phyloP scores from a whole-genome alignment of 2,329 filamentous ascomycete genomes.

The Colletotrichum sansevieriae region DNA sequence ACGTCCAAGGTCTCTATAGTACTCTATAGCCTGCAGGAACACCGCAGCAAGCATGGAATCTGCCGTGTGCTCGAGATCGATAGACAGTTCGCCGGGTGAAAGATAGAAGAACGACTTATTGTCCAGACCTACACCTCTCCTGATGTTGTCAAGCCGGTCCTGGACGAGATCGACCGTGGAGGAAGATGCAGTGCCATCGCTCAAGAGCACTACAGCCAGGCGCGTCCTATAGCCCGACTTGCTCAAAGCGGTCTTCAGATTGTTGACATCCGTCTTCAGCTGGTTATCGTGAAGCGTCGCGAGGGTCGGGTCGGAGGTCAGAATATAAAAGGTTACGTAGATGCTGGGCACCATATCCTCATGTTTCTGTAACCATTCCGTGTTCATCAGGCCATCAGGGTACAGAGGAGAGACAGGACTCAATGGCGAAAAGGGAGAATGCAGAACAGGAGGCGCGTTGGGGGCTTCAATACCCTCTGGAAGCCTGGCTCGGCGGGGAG shows the following conservation, averaged over 20 bases:
- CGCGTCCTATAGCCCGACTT: conserved; percentile 82
- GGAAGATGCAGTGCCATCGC: conserved; percentile 66
- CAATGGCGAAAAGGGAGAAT: conserved; percentile 92
- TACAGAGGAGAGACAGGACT: conserved; percentile 86
- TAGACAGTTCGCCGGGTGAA: conserved; percentile 77
- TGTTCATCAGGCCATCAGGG: conserved; percentile 88
- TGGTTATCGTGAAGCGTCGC: conserved; percentile 87
- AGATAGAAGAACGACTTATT: conserved; percentile 89
- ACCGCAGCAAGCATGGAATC: conserved; percentile 79
- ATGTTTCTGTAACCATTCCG: conserved; percentile 89
- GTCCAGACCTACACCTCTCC: conserved; percentile 83
- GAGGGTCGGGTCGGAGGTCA: conserved; percentile 79
- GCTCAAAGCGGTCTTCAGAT: conserved; percentile 75
- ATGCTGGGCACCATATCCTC: conserved; percentile 85
- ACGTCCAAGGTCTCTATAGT: conserved; percentile 94
- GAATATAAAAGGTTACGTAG: conserved; percentile 83
- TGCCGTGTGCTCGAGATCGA: conserved; percentile 80
- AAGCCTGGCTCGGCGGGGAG: conserved; percentile 68
- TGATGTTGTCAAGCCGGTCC: conserved; percentile 82
- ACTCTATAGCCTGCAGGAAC: conserved; percentile 83
- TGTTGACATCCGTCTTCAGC: conserved; percentile 88
- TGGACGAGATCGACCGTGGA: conserved; percentile 71
- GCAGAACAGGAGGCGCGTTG: conserved; percentile 70
- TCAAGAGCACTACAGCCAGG: conserved; percentile 82
- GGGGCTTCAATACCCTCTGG: conserved; percentile 64